phyloP scores from a whole-genome alignment of 805 yeast genomes.

The Allodekkera sacchari region DNA sequence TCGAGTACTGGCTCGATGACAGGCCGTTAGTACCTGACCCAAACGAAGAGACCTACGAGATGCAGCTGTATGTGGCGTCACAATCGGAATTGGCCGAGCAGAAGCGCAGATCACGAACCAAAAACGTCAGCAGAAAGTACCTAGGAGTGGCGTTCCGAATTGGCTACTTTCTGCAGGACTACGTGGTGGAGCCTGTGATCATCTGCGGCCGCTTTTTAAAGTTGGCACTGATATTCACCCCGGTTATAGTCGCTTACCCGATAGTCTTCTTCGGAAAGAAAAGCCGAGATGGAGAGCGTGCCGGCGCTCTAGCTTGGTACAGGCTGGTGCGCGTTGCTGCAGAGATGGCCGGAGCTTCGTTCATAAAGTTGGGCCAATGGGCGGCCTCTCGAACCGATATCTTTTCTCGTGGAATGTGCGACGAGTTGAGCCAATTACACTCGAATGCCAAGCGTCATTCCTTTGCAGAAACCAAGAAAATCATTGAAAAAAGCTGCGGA shows the following conservation, averaged over 20 bases:
- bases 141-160: constrained; percentile 29
- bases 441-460: constrained; percentile 77
- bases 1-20: constrained; percentile 6
- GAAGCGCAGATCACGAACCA: constrained; percentile 25
- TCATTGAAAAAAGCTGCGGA: constrained; percentile 54
- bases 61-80: constrained; percentile 54
- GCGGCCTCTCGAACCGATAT: constrained; percentile 96
- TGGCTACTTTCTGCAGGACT: constrained; percentile 40
- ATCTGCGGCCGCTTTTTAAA: constrained; percentile 66
- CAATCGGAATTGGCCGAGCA: constrained; percentile 43
- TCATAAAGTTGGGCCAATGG: constrained; percentile 94
- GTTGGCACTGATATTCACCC: constrained; percentile 57
- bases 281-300: constrained; percentile 32
- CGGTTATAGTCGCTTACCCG: constrained; percentile 62
- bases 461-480: constrained; percentile 46
- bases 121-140: constrained; percentile 11
- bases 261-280: constrained; percentile 45
- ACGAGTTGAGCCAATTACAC: constrained; percentile 68
- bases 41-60: constrained; percentile 58
- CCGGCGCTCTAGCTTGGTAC: constrained; percentile 71
- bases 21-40: constrained; percentile 38
- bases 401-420: constrained; percentile 72
- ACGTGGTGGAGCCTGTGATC: constrained; percentile 57
- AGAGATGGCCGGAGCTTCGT: constrained; percentile 88
- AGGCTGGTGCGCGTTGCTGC: constrained; percentile 52